These are phyloP conservation scores for Thermomucor indicae-seudaticae DNA, from an alignment of 371 early-diverging fungal species.

Conservation along the genomic window DNA sequence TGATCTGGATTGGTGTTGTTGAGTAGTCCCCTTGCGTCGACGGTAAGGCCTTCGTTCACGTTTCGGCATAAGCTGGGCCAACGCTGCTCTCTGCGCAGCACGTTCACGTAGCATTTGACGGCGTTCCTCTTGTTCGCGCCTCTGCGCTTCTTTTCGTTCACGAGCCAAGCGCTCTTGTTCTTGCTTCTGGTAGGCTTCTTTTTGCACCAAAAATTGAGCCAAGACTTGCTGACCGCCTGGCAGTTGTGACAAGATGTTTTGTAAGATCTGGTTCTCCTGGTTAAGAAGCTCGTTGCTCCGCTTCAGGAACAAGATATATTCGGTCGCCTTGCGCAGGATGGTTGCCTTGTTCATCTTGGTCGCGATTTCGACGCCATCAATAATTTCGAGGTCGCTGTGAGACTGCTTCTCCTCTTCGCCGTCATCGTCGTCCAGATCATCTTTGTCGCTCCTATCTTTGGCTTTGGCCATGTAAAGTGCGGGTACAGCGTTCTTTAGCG, in stretches of 20 bases:
- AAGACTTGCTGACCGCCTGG: slow-evolving; percentile 55
- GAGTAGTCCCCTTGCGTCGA: slow-evolving; percentile 7
- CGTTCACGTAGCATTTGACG: slow-evolving; percentile 24
- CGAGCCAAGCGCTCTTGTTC: slow-evolving; percentile 20
- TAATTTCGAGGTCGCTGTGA: slow-evolving; percentile 58
- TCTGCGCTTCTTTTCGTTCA: slow-evolving; percentile 16
- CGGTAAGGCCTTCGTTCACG: slow-evolving; percentile 21
- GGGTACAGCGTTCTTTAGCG: slow-evolving; percentile 81
- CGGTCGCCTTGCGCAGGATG: slow-evolving; percentile 82
- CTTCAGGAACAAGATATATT: slow-evolving; percentile 79
- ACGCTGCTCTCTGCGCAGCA: slow-evolving; percentile 27
- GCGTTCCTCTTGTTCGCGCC: slow-evolving; percentile 19
- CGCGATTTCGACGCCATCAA: slow-evolving; percentile 65
- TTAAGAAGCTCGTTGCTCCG: slow-evolving; percentile 43
- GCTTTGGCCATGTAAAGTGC: slow-evolving; percentile 66
- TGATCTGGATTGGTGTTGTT: slow-evolving; percentile 1
- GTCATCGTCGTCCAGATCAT: slow-evolving; percentile 49
- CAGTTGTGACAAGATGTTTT: slow-evolving; percentile 43
- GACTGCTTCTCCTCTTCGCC: too few species aligned
- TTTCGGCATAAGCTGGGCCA: slow-evolving; percentile 17
- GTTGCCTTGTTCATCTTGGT: slow-evolving; percentile 91
- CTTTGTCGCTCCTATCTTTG: slow-evolving; percentile 53
- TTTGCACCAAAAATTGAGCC: slow-evolving; percentile 22
- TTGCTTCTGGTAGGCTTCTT: slow-evolving; percentile 11
- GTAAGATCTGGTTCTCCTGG: slow-evolving; percentile 50